Base-by-base conservation (phyloP, 108 stramenopile species). In the Nannochloropsis gaditana region DNA sequence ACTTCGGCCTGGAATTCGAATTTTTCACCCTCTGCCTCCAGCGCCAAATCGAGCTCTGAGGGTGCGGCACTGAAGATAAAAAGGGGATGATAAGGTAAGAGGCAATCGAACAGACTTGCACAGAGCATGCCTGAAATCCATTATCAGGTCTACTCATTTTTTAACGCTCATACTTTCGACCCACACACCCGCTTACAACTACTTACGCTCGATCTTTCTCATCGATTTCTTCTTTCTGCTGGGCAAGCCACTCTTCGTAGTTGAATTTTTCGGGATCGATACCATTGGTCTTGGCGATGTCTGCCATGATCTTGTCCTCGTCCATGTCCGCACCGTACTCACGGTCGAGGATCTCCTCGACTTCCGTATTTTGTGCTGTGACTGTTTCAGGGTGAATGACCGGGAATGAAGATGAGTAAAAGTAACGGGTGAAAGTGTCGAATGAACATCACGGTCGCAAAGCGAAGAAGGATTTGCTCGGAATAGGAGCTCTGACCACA, bases 1-100 rank as follows among this genome's bases (percentile, higher is more conserved):
- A 98, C 97, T 90, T 99, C 98, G 44, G 99, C 98, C 85, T 99
- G 96, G 91, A 99, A 99, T 84, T 93, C 91, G 89, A 90, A 93
- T 11, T 82, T 90, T 45, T 94, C 94, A 15, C 17, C 87, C 8
- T 86, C 82, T 2, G 81, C 89, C 81, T 88, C 85, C 5, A 88
- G 89, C 21, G 84, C 86, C 6, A 21, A 79, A 31, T 73, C 90
- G 21, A 86, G 79, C 59, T 79, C 86, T 11, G 86, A 31, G 88
- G 79, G 41, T 44, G 42, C 83, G 47, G 73, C 83, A 73, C 31
- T 84, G 44, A 84, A 44, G 44, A 0, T 5, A 19, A 44, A 15
- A 43, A 43, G 41, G 43, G 45, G 44, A 1, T 41, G 31, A 19
- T 21, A 42, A 42, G 21, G n/a, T 42, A 82, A 82, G 21, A 21